phyloP scores from a whole-genome alignment of 1,284 basidiomycete species.

The Lentinus polychrous region DNA sequence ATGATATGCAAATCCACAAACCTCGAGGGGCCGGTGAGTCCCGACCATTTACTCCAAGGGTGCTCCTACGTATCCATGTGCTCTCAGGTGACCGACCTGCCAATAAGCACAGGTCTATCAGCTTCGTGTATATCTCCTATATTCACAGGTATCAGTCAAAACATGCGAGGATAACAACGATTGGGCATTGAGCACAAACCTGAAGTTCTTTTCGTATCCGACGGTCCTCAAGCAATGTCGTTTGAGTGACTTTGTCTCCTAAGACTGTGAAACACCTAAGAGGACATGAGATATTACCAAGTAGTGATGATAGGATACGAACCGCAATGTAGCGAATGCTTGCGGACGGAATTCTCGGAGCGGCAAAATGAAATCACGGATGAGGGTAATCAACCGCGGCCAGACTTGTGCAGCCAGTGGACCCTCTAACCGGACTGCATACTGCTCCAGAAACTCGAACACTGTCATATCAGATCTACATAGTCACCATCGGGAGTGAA shows the following conservation, averaged over 20 bases:
- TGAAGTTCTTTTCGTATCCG: conserved; percentile 88
- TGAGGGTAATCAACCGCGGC: conserved; percentile 72
- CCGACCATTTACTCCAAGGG: conserved; percentile 50
- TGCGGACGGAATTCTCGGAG: conserved; percentile 61
- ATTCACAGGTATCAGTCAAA: background rate
- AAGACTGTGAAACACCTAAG: conserved; percentile 75
- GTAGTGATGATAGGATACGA: conserved; percentile 14
- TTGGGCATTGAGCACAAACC: conserved; percentile 30
- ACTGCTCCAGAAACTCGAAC: conserved; percentile 86
- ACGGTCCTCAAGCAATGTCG: conserved; percentile 85
- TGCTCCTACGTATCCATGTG: conserved; percentile 70
- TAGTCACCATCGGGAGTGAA: conserved; percentile 1
- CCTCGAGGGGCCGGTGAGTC: conserved; percentile 56
- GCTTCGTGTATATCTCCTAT: conserved; percentile 79
- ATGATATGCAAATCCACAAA: conserved; percentile 15
- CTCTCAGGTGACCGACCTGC: conserved; percentile 73
- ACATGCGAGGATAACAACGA: too few species aligned
- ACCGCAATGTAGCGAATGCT: conserved; percentile 74
- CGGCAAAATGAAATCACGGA: conserved; percentile 69
- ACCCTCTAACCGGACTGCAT: conserved; percentile 80
- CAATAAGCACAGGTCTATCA: conserved; percentile 79
- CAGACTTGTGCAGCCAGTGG: conserved; percentile 90
- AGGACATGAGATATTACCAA: background rate
- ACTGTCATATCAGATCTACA: conserved; percentile 58
- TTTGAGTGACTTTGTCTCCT: conserved; percentile 82